Evolutionary conservation across 805 yeast genomes (phyloP).

Genomic region (Kockiozyma suomiensis): DNA sequence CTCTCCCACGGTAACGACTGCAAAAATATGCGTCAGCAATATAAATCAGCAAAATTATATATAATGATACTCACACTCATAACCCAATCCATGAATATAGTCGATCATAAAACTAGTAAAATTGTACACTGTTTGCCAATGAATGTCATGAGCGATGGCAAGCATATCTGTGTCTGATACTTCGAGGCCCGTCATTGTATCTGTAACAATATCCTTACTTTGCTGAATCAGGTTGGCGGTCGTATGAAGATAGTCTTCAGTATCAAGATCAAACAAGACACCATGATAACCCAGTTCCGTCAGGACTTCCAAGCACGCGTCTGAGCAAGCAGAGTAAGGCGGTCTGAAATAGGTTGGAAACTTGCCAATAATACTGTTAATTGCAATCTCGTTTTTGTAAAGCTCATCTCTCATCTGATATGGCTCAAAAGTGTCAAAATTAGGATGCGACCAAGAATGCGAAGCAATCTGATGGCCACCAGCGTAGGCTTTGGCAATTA

Average conservation of each 20-base stretch:
- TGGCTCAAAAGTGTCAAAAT: slow-evolving; percentile 4
- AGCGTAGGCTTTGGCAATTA: slow-evolving; percentile 8
- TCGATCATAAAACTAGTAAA: slow-evolving; percentile 20
- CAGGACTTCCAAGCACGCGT: slow-evolving; percentile 14
- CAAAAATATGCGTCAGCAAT: neutral
- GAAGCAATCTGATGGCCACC: slow-evolving; percentile 30
- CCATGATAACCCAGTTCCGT: slow-evolving; percentile 26
- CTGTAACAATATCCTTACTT: slow-evolving; percentile 18
- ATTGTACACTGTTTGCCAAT: slow-evolving; percentile 26
- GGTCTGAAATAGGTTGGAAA: slow-evolving; percentile 29
- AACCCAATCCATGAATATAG: neutral
- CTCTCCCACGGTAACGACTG: slow-evolving; percentile 28
- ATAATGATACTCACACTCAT: neutral
- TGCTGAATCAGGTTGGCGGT: slow-evolving; percentile 8
- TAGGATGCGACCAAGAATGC: slow-evolving; percentile 29
- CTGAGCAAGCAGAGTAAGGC: slow-evolving; percentile 22
- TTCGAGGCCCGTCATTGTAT: neutral
- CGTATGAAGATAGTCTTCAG: slow-evolving; percentile 24
- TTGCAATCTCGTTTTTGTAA: slow-evolving; percentile 27
- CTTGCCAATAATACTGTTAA: slow-evolving; percentile 18
- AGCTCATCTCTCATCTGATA: slow-evolving; percentile 16
- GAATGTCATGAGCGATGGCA: slow-evolving; percentile 24
- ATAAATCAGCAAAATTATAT: neutral
- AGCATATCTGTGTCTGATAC: slow-evolving; percentile 5
- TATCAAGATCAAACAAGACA: slow-evolving; percentile 24